Evolutionary conservation across 176 grass and related monocot genomes (phyloP).

Genomic region (Elymus sibiricus): DNA sequence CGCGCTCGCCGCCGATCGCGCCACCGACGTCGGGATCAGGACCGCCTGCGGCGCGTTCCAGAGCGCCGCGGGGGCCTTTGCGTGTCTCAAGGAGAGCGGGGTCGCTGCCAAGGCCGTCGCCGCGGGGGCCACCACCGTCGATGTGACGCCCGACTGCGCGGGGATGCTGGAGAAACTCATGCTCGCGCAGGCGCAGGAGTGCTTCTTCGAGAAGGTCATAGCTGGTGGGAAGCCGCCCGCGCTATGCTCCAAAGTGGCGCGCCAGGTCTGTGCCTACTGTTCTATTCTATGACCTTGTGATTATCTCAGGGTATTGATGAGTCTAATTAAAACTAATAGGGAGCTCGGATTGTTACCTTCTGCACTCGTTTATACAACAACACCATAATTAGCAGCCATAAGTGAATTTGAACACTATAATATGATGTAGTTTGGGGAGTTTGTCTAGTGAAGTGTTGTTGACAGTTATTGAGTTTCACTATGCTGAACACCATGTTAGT

Average conservation of each 20-base stretch:
- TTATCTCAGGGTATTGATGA: not conserved
- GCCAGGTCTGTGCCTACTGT: slow-evolving; percentile 64
- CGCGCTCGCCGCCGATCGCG: slow-evolving; percentile 74
- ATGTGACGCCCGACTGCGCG: slow-evolving; percentile 78
- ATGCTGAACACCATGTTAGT: not conserved
- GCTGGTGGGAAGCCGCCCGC: slow-evolving; percentile 79
- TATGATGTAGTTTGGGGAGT: slow-evolving; percentile 3
- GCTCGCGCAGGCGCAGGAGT: slow-evolving; percentile 98
- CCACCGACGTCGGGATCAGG: slow-evolving; percentile 69
- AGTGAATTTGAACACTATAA: slow-evolving; percentile 9
- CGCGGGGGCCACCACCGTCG: slow-evolving; percentile 65
- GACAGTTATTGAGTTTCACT: not conserved
- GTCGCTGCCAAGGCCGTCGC: slow-evolving; percentile 72
- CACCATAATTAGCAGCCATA: not conserved
- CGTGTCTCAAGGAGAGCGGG: slow-evolving; percentile 68
- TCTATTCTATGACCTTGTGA: not conserved
- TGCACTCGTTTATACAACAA: not conserved
- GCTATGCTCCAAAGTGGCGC: slow-evolving; percentile 90
- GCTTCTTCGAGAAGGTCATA: slow-evolving; percentile 99
- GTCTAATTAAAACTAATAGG: slow-evolving; percentile 1
- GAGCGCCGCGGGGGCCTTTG: slow-evolving; percentile 74
- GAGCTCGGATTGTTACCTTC: not conserved
- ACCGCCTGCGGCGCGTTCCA: slow-evolving; percentile 85
- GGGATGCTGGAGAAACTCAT: slow-evolving; percentile 94
- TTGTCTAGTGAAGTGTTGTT: not conserved